phyloP scores from a whole-genome alignment of 495 filamentous ascomycete species.

The Parathielavia hyrcaniae region DNA sequence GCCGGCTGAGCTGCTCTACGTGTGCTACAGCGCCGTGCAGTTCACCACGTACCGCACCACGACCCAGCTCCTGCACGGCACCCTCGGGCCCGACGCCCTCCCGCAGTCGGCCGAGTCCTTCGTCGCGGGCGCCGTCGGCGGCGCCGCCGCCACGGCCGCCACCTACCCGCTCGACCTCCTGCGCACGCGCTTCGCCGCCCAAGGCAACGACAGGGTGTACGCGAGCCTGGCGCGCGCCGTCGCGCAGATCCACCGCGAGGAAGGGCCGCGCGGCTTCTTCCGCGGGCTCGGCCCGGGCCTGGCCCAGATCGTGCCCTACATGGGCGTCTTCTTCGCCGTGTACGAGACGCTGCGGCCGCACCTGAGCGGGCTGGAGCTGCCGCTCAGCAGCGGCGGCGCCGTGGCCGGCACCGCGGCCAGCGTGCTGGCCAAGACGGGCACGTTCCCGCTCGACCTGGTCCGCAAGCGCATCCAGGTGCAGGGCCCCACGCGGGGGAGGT shows the following conservation, averaged over 20 bases:
- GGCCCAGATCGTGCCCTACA: constrained; percentile 85
- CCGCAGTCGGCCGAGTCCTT: constrained; percentile 60
- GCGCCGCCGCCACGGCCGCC: constrained; percentile 68
- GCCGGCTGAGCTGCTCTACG: constrained; percentile 87
- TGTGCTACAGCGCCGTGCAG: constrained; percentile 80
- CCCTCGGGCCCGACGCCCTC: constrained; percentile 33
- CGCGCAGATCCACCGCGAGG: constrained; percentile 61
- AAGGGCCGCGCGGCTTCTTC: constrained; percentile 77
- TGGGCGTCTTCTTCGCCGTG: constrained; percentile 89
- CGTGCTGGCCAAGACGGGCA: constrained; percentile 75
- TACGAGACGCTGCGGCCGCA: constrained; percentile 67
- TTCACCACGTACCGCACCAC: constrained; percentile 81
- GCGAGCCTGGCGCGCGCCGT: constrained; percentile 59
- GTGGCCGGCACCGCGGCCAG: constrained; percentile 72
- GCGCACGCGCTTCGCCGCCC: constrained; percentile 90
- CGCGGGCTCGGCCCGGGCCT: constrained; percentile 74
- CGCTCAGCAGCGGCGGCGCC: constrained; percentile 73
- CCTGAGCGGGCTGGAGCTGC: constrained; percentile 50
- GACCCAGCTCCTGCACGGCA: constrained; percentile 52
- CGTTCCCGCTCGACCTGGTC: constrained; percentile 92
- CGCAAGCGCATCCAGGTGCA: constrained; percentile 93
- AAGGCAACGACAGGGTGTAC: constrained; percentile 81
- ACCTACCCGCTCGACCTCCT: constrained; percentile 95
- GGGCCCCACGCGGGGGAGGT: constrained; percentile 70
- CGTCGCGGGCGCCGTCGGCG: constrained; percentile 71